These are phyloP conservation scores for Nitzschia sp. DNA, from an alignment of 108 stramenopile species.

Conservation along the genomic window DNA sequence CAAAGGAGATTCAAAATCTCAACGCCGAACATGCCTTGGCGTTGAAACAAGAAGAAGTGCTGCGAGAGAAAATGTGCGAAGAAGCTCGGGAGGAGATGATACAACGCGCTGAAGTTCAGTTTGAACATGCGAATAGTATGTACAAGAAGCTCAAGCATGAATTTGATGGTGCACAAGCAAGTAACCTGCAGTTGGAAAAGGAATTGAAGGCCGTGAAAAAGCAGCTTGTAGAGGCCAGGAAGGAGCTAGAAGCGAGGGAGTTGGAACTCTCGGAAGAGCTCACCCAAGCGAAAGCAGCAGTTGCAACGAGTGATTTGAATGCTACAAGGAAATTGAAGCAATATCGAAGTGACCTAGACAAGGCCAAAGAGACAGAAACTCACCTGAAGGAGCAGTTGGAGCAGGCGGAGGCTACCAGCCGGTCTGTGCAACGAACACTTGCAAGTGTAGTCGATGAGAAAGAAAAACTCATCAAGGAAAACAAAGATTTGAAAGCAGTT, in stretches of 20 bases:
- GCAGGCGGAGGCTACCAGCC: conserved; percentile 28
- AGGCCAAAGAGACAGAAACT: conserved; percentile 25
- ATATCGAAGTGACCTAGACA: conserved; percentile 33
- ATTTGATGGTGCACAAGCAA: conserved; percentile 36
- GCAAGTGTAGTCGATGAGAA: conserved; percentile 34
- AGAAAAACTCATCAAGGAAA: conserved; percentile 33
- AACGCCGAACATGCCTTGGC: conserved; percentile 32
- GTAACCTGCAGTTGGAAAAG: conserved; percentile 33
- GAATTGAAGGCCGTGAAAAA: conserved; percentile 39
- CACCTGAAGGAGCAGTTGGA: conserved; percentile 31
- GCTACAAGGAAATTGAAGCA: conserved; percentile 24
- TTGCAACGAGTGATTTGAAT: conserved; percentile 36
- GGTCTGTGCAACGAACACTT: conserved; percentile 32
- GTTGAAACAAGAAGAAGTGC: conserved; percentile 28
- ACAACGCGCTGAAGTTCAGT: conserved; percentile 51
- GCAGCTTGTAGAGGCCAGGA: conserved; percentile 17
- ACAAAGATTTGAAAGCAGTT: conserved; percentile 49
- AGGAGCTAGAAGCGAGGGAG: conserved; percentile 35
- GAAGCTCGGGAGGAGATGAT: conserved; percentile 53
- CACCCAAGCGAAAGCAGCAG: conserved; percentile 45
- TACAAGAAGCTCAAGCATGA: conserved; percentile 53
- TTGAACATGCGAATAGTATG: conserved; percentile 44
- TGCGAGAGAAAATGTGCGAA: conserved; percentile 43
- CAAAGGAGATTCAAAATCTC: conserved; percentile 20
- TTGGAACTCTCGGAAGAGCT: conserved; percentile 36